Evolutionary conservation across 2,329 filamentous ascomycete species (phyloP), one percentile per base, ranked within the genome.

Genomic region (Xenoacremonium recifei): DNA sequence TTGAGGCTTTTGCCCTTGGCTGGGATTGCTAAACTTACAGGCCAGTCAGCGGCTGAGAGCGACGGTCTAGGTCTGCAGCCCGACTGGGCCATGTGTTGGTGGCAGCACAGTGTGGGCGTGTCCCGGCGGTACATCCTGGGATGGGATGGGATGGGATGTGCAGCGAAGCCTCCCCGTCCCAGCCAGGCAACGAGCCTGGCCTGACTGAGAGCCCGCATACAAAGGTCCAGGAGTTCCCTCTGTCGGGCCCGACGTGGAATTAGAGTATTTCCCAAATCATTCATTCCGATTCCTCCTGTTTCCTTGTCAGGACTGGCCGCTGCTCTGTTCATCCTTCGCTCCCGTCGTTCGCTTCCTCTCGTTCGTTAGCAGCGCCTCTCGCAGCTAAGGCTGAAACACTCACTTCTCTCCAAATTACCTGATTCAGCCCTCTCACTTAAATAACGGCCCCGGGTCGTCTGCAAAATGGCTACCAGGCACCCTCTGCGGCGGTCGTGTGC

Each of bases 401-500:
- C 33, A 29, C 27, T 27, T 34, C 36, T 17, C 21, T 36, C 25
- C 32, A 35, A 27, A 27, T 38, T 29, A 21, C 37, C 20, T 32
- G 42, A 25, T 37, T 29, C 23, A 38, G 16, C 16, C 7, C 11
- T 34, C 29, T 12, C 17, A 5, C 17, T 15, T 34, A 31, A 6
- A 15, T 15, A 15, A 15, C 29, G 23, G 9, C 23, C 23, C 23
- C 13, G 9, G 9, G 30, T 32, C 7, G n/a, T n/a, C 29, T 43
- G 42, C 42, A 54, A 36, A 31, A 63, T 63, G 60, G 42, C 54
- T 23, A 52, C 59, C 12, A 63, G 63, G 40, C 60, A 65, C 27
- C 60, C 62, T 2, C 42, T 65, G 16, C 59, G 63, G 35, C 55
- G 61, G 19, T 66, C 62, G 2, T 66, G 63, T 48, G 57, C 60